Base-by-base conservation (phyloP, 2,329 filamentous ascomycete species). In the Dryadomyces quercivorus region DNA sequence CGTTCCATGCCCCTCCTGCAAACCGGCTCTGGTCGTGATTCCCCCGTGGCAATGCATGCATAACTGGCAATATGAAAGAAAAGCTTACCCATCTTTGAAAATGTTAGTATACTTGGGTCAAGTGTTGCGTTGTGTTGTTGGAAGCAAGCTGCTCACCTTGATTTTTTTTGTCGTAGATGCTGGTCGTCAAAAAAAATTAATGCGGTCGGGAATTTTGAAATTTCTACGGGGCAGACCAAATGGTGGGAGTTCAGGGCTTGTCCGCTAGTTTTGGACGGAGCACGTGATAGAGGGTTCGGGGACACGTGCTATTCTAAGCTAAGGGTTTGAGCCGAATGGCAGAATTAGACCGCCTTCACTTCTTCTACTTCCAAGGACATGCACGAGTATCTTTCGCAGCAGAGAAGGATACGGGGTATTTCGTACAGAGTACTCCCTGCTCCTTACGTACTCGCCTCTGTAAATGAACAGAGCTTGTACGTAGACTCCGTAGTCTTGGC, bases 81-180 rank as follows among this genome's bases (percentile, higher is more conserved):
- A 46, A 26, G 48, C 49, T 52, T 47, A 55, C 54, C 67, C 60
- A 55, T 52, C 54, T 52, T 50, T 36, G 3, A 7, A 53, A 59
- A 55, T 45, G 68, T 76, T 66, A 76, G 72, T 65, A 62, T 56
- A 56, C 20, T 13, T 21, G 51, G 44, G 31, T 18, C 40, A 26
- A 34, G 43, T 56, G 22, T 31, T 31, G n/a, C 57, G 36, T 46
- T 13, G 34, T 21, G 20, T 46, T 52, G 18, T 40, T 40, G 31
- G 46, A 21, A 47, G 62, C 60, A 52, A 57, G 58, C 57, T 62
- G 61, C 58, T 59, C 55, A 58, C 59, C 58, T 59, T 56, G 56
- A 57, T 58, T 58, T 56, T 55, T 56, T 60, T 62, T 58, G 59
- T 62, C 54, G 59, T 58, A 50, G 48, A 50, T 55, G 56, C 56